Conservation (phyloP, 2,329 filamentous ascomycete species). For the Berkeleyomyces basicola region DNA sequence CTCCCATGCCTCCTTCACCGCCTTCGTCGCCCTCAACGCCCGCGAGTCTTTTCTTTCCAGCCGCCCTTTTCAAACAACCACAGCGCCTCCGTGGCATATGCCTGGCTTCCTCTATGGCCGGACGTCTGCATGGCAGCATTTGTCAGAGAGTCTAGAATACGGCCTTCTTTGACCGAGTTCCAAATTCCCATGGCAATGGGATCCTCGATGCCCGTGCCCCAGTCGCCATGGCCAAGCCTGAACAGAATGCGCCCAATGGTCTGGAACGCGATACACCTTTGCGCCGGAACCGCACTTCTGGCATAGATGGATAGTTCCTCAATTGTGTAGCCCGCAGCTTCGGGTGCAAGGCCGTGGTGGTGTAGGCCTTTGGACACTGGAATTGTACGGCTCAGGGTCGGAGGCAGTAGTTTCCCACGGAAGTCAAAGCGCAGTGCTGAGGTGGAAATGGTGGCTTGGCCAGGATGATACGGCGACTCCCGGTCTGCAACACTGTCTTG, state of each 20-base stretch:
- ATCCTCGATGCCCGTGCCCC: slow-evolving; percentile 40
- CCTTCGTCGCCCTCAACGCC: slow-evolving; percentile 23
- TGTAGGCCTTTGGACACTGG: slow-evolving; percentile 70
- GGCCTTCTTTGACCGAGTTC: slow-evolving; percentile 59
- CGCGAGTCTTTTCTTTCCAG: slow-evolving; percentile 47
- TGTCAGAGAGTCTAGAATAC: slow-evolving; percentile 58
- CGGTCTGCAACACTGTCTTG: slow-evolving; percentile 46
- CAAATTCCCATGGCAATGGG: slow-evolving; percentile 66
- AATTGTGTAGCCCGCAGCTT: slow-evolving; percentile 87
- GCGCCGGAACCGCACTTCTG: slow-evolving; percentile 65
- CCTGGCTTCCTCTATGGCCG: slow-evolving; percentile 62
- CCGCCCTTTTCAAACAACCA: slow-evolving; percentile 67
- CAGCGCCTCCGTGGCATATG: slow-evolving; percentile 75
- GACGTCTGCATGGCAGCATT: slow-evolving; percentile 54
- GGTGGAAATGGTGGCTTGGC: slow-evolving; percentile 52
- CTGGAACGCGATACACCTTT: slow-evolving; percentile 83
- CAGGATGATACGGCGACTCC: slow-evolving; percentile 68
- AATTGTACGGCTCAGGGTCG: slow-evolving; percentile 54
- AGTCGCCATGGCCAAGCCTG: slow-evolving; percentile 57
- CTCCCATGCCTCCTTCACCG: neutral
- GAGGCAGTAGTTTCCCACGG: slow-evolving; percentile 61
- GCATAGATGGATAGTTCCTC: slow-evolving; percentile 68
- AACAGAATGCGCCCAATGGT: slow-evolving; percentile 76
- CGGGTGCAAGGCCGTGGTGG: slow-evolving; percentile 82
- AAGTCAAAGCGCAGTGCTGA: slow-evolving; percentile 82